Evolutionary conservation across 495 filamentous ascomycete genomes (phyloP), one percentile per base, ranked within the genome.

Genomic region (Astrothelium subdiscretum): DNA sequence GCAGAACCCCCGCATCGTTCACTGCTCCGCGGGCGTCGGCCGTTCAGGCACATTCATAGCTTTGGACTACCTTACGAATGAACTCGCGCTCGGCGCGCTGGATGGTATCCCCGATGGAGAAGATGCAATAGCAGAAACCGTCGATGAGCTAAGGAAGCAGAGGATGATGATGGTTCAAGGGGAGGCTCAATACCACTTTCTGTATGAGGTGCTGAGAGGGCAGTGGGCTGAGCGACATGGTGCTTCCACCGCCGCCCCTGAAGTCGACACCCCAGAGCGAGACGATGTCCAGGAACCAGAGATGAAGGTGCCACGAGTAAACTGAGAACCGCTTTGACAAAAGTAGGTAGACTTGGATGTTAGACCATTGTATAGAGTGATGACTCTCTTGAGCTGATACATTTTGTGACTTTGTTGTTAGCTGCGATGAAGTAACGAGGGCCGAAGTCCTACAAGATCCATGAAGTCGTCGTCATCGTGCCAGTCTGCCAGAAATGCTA

Each of bases 121-220:
- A 58, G 75, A 72, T 48, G 80, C 80, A 0, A 79, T 89, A 15
- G 89, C 86, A 65, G 80, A 87, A 18, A 84, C 85, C 6, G 95
- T 99, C 52, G 85, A 95, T 65, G 75, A 77, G 67, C 79, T 99
- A 68, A 82, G 95, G 31, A 82, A 92, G 73, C 95, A 99, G 76
- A 80, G 95, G 40, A 89, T 90, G 82, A 89, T 86, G 72, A 99
- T 97, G 95, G 95, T 99, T 3, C 94, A 97, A 74, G 87, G 87
- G 31, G 88, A 92, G 69, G 73, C 80, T 66, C 95, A 99, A 74
- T 90, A 90, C 69, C 72, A 81, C 20, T 97, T 99, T 70, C 81
- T 99, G 48, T 97, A 99, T 75, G 84, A 90, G 67, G 90, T 96
- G 0, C 68, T 97, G 61, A 80, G 83, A 52, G 88, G 92, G 72